Percentiles rank a stretch among this genome's conserved stretches.
Conservation (phyloP, 2,329 filamentous ascomycete species). For the Ophiostoma tasmaniense region DNA sequence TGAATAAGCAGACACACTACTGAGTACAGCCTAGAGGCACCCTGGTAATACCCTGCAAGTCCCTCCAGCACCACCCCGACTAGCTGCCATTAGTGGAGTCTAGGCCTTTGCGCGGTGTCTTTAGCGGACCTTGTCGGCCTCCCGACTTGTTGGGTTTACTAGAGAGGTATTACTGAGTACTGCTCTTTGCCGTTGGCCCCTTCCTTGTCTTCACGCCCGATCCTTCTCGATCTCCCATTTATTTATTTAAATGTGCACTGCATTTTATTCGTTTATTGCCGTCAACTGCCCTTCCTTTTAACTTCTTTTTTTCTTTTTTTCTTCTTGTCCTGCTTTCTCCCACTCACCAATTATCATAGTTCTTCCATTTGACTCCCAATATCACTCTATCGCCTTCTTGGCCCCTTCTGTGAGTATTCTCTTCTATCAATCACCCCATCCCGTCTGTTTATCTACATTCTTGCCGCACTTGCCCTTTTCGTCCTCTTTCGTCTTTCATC, state of each 20-base stretch:
- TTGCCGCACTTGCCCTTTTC: neutral
- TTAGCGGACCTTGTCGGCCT: neutral
- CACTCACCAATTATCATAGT: neutral
- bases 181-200: neutral
- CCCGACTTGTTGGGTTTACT: neutral
- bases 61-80: neutral
- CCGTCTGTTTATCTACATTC: neutral
- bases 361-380: neutral
- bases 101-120: neutral
- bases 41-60: neutral
- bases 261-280: neutral
- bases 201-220: neutral
- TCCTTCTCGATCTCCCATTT: neutral
- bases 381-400: neutral
- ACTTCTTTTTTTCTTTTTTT: neutral
- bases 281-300: neutral
- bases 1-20: neutral
- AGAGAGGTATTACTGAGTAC: too few species aligned
- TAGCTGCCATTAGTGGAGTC: neutral
- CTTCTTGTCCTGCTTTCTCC: neutral
- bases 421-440: neutral
- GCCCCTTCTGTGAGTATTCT: neutral
- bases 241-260: neutral
- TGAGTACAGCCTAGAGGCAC: neutral
- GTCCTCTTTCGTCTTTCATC: neutral